Evolutionary conservation across 495 filamentous ascomycete species (phyloP).

Genomic region (Penicillium coprophilum): DNA sequence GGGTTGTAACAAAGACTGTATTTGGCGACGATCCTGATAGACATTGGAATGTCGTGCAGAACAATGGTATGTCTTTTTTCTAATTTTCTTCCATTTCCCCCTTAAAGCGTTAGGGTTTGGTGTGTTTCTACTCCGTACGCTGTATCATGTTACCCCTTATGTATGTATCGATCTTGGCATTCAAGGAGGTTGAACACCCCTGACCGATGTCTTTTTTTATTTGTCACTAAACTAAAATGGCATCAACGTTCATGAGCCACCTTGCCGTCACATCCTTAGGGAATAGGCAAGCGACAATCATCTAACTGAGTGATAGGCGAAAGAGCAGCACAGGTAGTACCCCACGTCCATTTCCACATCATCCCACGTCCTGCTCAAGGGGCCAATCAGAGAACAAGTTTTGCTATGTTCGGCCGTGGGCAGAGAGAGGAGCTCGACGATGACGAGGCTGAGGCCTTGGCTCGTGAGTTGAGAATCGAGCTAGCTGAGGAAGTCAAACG

Average conservation of each 20-base stretch:
- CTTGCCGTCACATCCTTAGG: neutral
- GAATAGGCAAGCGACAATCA: neutral
- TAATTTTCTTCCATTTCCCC: slow-evolving; percentile 7
- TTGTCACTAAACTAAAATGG: neutral
- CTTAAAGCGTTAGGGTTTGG: neutral
- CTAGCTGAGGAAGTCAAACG: slow-evolving; percentile 56
- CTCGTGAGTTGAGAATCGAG: slow-evolving; percentile 58
- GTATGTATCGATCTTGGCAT: neutral
- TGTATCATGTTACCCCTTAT: neutral
- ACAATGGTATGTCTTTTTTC: slow-evolving; percentile 64
- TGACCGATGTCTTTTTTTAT: neutral
- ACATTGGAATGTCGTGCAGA: slow-evolving; percentile 87
- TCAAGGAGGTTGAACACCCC: slow-evolving; percentile 6
- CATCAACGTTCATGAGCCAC: neutral
- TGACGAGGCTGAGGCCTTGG: slow-evolving; percentile 69
- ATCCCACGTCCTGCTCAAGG: slow-evolving; percentile 64
- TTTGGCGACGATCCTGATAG: slow-evolving; percentile 35
- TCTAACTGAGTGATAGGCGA: slow-evolving; percentile 49
- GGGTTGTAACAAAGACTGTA: slow-evolving; percentile 60
- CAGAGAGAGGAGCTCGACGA: slow-evolving; percentile 82
- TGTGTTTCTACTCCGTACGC: neutral
- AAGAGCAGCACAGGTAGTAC: slow-evolving; percentile 84
- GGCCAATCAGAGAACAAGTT: slow-evolving; percentile 52
- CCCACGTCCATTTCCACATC: slow-evolving; percentile 90
- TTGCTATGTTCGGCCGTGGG: slow-evolving; percentile 80